These are phyloP conservation scores for Gracilaria domingensis DNA, from an alignment of 23 red algal genomes.

Conservation along the genomic window DNA sequence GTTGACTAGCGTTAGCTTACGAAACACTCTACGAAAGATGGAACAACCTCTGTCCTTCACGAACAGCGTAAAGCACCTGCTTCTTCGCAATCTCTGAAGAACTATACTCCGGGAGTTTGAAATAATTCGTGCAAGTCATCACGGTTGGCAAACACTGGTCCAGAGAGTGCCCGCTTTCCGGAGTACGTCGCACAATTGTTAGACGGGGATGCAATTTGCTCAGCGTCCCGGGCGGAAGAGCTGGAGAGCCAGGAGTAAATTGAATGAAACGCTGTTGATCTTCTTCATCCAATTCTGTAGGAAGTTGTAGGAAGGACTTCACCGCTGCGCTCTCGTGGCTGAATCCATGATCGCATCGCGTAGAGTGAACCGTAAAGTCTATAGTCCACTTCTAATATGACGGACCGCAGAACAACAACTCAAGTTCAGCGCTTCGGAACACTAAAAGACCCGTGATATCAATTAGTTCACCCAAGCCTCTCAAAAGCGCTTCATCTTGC, in stretches of 20 bases:
- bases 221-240: constrained; percentile 87
- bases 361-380: constrained; percentile 77
- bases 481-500: constrained; percentile 82
- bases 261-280: constrained; percentile 90
- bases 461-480: constrained; percentile 76
- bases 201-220: constrained; percentile 78
- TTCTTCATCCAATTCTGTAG: constrained; percentile 70
- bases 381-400: constrained; percentile 83
- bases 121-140: constrained; percentile 99
- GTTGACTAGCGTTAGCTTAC: constrained; percentile 2
- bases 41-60: constrained; percentile 94
- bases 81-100: constrained; percentile 74
- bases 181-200: constrained; percentile 91
- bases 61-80: constrained; percentile 90
- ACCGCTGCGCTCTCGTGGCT: constrained; percentile 89
- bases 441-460: constrained; percentile 72
- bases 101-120: constrained; percentile 97
- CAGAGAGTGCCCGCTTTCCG: constrained; percentile 79
- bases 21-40: constrained; percentile 81
- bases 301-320: constrained; percentile 68
- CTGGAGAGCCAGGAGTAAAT: constrained; percentile 92
- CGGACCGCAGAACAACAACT: constrained; percentile 89
- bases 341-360: constrained; percentile 95
- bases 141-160: constrained; percentile 98
- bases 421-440: constrained; percentile 76